phyloP scores from a whole-genome alignment of 176 grass and related monocot species.

The Ensete glaucum region DNA sequence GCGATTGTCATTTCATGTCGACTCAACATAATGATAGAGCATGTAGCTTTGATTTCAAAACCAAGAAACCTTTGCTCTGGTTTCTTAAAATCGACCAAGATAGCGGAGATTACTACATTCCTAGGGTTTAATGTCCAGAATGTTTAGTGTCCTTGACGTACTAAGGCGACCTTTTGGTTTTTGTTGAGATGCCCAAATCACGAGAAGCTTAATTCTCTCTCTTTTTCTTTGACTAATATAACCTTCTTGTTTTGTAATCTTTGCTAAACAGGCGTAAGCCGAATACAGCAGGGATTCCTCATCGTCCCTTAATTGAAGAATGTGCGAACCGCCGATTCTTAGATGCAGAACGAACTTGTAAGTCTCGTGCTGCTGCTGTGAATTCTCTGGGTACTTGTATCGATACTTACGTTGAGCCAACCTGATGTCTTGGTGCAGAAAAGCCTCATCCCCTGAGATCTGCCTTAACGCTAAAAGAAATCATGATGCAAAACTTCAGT shows the following conservation, averaged over 20 bases:
- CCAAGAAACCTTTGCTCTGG: background rate
- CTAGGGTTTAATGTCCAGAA: too few relatives aligned
- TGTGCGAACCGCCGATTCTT: background rate
- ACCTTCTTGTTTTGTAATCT: background rate
- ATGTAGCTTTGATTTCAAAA: too few relatives aligned
- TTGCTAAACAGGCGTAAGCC: background rate
- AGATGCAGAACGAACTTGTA: constrained; percentile 13
- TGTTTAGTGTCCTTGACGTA: too few relatives aligned
- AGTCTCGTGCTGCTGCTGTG: background rate
- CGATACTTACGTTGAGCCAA: background rate
- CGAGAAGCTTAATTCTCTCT: background rate
- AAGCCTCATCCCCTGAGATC: background rate
- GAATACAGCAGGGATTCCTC: background rate
- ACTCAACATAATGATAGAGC: too few relatives aligned
- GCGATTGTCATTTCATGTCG: too few relatives aligned
- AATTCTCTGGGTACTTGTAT: background rate
- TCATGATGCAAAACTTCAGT: background rate
- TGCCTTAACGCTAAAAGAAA: background rate
- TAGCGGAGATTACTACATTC: too few relatives aligned
- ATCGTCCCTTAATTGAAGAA: background rate
- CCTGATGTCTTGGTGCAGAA: background rate
- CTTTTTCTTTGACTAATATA: background rate
- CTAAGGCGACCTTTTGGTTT: background rate
- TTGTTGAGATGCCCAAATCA: background rate
- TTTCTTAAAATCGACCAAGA: background rate